Evolutionary conservation across 2,329 filamentous ascomycete genomes (phyloP).

Genomic region (Hypoxylon sp.): DNA sequence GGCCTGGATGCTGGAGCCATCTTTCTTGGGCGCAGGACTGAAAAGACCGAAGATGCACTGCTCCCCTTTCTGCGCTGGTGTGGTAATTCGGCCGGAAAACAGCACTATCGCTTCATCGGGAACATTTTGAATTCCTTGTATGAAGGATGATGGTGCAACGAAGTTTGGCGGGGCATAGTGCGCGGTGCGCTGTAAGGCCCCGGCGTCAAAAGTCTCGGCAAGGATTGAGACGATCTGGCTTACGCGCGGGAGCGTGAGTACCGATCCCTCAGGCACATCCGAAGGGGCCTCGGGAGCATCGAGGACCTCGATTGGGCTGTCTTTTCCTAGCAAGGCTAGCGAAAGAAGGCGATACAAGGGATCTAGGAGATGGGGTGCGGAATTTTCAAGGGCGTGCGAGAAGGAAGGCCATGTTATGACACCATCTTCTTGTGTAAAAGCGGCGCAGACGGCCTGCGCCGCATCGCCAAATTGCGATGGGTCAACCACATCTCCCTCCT

Average conservation of each 20-base stretch:
- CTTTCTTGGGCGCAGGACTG: constrained; percentile 25
- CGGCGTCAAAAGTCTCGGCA: constrained; percentile 1
- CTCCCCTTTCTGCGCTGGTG: neutral
- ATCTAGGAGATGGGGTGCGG: constrained; percentile 22
- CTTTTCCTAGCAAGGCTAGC: constrained; percentile 17
- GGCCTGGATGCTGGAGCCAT: constrained; percentile 17
- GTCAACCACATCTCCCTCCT: neutral
- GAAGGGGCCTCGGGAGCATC: constrained; percentile 4
- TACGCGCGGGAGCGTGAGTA: constrained; percentile 21
- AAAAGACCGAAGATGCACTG: constrained; percentile 26
- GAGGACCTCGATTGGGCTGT: neutral
- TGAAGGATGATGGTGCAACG: neutral
- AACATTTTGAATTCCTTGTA: constrained; percentile 7
- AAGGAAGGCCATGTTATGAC: constrained; percentile 34
- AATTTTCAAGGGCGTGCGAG: constrained; percentile 11
- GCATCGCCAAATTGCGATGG: constrained; percentile 17
- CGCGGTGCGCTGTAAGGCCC: constrained; percentile 7
- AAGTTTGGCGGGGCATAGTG: constrained; percentile 1
- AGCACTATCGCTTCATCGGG: constrained; percentile 30
- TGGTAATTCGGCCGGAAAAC: constrained; percentile 13
- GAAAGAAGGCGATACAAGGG: constrained; percentile 27
- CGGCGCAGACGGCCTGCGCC: constrained; percentile 14
- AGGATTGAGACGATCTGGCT: constrained; percentile 33
- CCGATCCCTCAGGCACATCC: neutral
- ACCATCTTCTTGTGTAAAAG: constrained; percentile 12